Evolutionary conservation across 2,329 filamentous ascomycete species (phyloP).

Genomic region (Trichoderma gracile): DNA sequence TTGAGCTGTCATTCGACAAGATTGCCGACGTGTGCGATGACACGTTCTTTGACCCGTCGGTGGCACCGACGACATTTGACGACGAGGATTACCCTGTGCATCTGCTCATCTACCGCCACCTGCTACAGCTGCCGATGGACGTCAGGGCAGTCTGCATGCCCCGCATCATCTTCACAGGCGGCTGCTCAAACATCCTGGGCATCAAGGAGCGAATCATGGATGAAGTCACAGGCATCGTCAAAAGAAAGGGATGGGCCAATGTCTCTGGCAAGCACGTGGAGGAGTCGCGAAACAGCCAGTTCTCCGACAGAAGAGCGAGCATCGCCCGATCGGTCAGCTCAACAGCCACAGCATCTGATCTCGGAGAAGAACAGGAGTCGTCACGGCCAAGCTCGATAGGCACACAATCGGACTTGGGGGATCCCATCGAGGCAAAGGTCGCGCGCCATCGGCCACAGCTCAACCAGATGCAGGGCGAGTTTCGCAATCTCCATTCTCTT

Average conservation of each 20-base stretch:
- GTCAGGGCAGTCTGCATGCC: slow-evolving; percentile 84
- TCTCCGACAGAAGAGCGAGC: slow-evolving; percentile 31
- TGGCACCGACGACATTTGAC: slow-evolving; percentile 63
- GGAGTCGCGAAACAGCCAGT: slow-evolving; percentile 45
- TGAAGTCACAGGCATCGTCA: slow-evolving; percentile 69
- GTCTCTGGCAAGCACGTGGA: slow-evolving; percentile 70
- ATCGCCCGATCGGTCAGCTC: slow-evolving; percentile 29
- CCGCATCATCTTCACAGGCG: slow-evolving; percentile 82
- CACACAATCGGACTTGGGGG: slow-evolving; percentile 32
- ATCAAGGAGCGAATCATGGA: slow-evolving; percentile 74
- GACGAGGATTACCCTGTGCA: slow-evolving; percentile 84
- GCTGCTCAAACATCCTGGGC: slow-evolving; percentile 75
- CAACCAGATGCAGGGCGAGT: slow-evolving; percentile 54
- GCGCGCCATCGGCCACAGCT: slow-evolving; percentile 39
- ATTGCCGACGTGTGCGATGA: slow-evolving; percentile 75
- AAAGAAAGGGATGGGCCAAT: slow-evolving; percentile 72
- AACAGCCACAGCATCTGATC: slow-evolving; percentile 31
- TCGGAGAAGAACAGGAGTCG: slow-evolving; percentile 31
- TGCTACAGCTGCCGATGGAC: slow-evolving; percentile 77
- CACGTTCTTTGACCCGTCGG: slow-evolving; percentile 66
- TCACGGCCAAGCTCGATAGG: slow-evolving; percentile 32
- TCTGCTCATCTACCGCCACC: slow-evolving; percentile 70
- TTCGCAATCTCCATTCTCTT: slow-evolving; percentile 68
- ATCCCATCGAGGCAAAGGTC: slow-evolving; percentile 43
- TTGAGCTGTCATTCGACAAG: slow-evolving; percentile 67